A percentile compares a stretch with the other conserved stretches of the same genome.
Conservation (phyloP, 805 yeast species). For the Clavispora carvajalis region DNA sequence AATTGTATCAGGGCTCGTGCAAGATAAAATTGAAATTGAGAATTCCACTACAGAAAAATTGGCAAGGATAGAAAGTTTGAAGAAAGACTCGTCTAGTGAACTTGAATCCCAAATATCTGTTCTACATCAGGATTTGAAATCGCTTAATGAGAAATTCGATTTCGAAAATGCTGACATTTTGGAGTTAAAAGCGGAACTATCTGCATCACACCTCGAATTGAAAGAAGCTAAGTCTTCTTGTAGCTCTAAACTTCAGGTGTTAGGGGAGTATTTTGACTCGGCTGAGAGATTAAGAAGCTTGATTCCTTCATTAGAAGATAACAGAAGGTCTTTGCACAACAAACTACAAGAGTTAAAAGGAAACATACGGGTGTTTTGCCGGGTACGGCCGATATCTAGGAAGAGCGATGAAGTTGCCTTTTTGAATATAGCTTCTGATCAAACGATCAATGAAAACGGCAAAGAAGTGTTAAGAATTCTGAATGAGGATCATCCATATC, state of each 20-base stretch:
- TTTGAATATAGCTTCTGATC: conserved; percentile 15
- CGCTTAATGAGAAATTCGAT: conserved; percentile 3
- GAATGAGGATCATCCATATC: conserved; percentile 18
- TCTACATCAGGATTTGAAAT: background rate
- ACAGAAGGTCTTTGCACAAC: conserved; percentile 64
- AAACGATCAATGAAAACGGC: conserved; percentile 28
- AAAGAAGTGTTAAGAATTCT: conserved; percentile 31
- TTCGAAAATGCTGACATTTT: conserved; percentile 8
- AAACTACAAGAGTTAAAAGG: conserved; percentile 83
- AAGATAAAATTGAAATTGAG: conserved; percentile 8
- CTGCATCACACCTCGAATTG: background rate
- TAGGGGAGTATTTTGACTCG: conserved; percentile 5
- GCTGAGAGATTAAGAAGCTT: conserved; percentile 18
- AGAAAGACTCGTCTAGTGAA: background rate
- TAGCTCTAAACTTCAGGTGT: conserved; percentile 5
- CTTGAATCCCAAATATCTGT: background rate
- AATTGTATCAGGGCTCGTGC: conserved; percentile 8
- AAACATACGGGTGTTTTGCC: conserved; percentile 84
- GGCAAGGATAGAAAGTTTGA: conserved; percentile 13
- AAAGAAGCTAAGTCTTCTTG: background rate
- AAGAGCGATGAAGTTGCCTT: conserved; percentile 4
- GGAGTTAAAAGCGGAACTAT: conserved; percentile 2
- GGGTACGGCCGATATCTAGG: conserved; percentile 59
- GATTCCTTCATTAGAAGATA: conserved; percentile 46
- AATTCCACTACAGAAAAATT: conserved; percentile 8